These are phyloP conservation scores for Rhizopogon vinicolor DNA, from an alignment of 768 basidiomycete species.

Conservation along the genomic window DNA sequence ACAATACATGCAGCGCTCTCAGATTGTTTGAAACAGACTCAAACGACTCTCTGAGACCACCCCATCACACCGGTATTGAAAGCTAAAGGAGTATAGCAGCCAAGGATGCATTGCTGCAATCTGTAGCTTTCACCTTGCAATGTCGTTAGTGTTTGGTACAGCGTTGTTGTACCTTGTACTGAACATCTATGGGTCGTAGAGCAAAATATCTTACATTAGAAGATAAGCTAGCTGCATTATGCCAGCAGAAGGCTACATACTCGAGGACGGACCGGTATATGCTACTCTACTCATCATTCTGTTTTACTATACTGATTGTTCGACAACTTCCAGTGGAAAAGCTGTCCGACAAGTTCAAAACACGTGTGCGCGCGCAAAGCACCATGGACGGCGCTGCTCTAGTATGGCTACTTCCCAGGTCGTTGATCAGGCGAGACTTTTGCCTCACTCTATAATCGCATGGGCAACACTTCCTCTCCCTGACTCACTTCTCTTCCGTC, in stretches of 20 bases:
- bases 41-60: not conserved
- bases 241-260: not conserved
- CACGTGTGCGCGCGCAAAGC: not conserved
- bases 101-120: not conserved
- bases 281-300: not conserved
- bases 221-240: not conserved
- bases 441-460: not conserved
- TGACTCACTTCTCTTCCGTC: not conserved
- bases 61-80: not conserved
- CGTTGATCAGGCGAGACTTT: not conserved
- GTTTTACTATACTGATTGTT: not conserved
- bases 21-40: not conserved
- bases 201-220: not conserved
- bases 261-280: not conserved
- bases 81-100: not conserved
- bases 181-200: not conserved
- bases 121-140: not conserved
- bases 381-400: not conserved
- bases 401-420: too few relatives aligned
- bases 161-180: not conserved
- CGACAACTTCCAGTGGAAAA: not conserved
- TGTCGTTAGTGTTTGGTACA: not conserved
- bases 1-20: not conserved
- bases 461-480: not conserved
- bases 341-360: not conserved